Conservation (phyloP, 345 rosid genomes). For the Pelargonium nanum region DNA sequence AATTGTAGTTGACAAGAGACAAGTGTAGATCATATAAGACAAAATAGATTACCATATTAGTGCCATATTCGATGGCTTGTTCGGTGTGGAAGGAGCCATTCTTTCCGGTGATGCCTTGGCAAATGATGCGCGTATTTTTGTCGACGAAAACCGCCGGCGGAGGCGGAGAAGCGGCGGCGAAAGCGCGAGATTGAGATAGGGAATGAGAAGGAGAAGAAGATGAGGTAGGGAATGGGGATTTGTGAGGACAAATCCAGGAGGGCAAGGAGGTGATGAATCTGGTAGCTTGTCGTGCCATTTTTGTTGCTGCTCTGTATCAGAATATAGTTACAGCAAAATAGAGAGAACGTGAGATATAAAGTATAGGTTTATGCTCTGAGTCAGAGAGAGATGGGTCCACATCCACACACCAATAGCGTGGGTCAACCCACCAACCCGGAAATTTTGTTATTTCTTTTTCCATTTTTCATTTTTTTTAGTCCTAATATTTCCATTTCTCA, state of each 20-base stretch:
- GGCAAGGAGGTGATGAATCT: constrained; percentile 31
- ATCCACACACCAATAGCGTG: too few species aligned
- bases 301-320: neutral
- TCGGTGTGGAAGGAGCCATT: constrained; percentile 93
- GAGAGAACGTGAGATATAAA: neutral
- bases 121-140: constrained; percentile 76
- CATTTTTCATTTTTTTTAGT: too few species aligned
- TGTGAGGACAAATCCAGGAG: constrained; percentile 16
- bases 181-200: constrained; percentile 32
- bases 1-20: neutral
- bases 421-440: too few species aligned
- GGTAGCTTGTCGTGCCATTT: constrained; percentile 36
- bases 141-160: constrained; percentile 81
- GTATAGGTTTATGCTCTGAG: too few species aligned
- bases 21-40: neutral
- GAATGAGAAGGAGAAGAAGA: constrained; percentile 8
- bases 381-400: too few species aligned
- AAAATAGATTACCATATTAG: constrained; percentile 56
- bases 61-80: constrained; percentile 93
- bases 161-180: constrained; percentile 45
- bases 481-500: too few species aligned
- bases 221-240: constrained; percentile 2
- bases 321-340: too few species aligned
- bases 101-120: constrained; percentile 95
- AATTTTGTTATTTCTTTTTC: too few species aligned